Percentiles rank a stretch among this genome's conserved stretches.
phyloP scores from a whole-genome alignment of 768 basidiomycete species.

The Lentinula edodes region DNA sequence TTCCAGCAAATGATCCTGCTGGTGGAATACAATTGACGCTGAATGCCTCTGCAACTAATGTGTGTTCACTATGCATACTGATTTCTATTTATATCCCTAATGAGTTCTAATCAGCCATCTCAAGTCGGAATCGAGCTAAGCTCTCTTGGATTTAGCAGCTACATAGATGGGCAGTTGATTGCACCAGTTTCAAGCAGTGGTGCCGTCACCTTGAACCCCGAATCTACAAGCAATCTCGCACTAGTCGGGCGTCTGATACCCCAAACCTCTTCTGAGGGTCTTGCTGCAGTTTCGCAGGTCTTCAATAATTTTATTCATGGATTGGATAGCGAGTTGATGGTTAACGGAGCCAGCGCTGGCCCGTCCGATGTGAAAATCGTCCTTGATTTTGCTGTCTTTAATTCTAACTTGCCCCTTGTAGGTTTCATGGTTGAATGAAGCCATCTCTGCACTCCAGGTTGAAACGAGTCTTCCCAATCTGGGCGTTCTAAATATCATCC shows the following conservation, averaged over 20 bases:
- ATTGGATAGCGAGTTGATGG: conserved; percentile 50
- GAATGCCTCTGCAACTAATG: conserved; percentile 53
- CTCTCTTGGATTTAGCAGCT: conserved; percentile 58
- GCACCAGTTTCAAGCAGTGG: conserved; percentile 50
- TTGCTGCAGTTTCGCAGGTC: conserved; percentile 53
- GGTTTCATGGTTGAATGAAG: conserved; percentile 72
- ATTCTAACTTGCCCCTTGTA: conserved; percentile 17
- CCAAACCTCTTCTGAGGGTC: conserved; percentile 45
- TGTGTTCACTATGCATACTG: conserved; percentile 21
- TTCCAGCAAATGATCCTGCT: conserved; percentile 64
- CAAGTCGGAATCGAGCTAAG: conserved; percentile 68
- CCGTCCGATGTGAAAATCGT: conserved; percentile 41
- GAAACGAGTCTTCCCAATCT: conserved; percentile 57
- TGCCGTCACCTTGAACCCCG: conserved; percentile 49
- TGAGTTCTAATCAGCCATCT: conserved; percentile 44
- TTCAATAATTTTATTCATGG: conserved; percentile 75
- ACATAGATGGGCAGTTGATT: conserved; percentile 45
- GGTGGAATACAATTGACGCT: conserved; percentile 69
- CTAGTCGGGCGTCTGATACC: conserved; percentile 62
- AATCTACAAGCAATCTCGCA: conserved; percentile 43
- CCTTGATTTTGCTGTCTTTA: neutral
- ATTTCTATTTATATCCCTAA: neutral
- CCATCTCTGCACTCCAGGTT: conserved; percentile 57
- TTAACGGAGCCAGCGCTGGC: conserved; percentile 55
- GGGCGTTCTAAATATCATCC: conserved; percentile 53